Percentiles rank a stretch among this genome's conserved stretches.
phyloP scores from a whole-genome alignment of 768 basidiomycete species.

The Russula foetens region DNA sequence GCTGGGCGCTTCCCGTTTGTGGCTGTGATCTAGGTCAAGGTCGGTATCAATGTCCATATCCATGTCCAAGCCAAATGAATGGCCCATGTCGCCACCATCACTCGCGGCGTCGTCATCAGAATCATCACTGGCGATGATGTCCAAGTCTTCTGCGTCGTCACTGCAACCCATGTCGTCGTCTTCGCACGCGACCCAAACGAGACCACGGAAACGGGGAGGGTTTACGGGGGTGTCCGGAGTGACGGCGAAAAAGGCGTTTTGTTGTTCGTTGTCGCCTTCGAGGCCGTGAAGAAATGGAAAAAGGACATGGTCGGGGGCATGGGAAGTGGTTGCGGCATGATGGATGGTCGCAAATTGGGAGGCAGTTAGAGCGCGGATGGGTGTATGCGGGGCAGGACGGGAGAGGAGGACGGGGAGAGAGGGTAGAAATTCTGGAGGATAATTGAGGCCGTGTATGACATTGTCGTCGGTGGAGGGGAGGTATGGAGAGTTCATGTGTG shows the following conservation, averaged over 20 bases:
- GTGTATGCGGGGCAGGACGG: conserved; percentile 31
- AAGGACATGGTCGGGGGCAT: conserved; percentile 72
- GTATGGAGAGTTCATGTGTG: conserved; percentile 7
- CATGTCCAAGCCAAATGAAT: conserved; percentile 26
- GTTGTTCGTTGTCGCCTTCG: conserved; percentile 70
- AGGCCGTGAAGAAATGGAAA: conserved; percentile 89
- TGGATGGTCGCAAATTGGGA: conserved; percentile 53
- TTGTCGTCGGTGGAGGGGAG: conserved; percentile 6
- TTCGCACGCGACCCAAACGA: conserved; percentile 77
- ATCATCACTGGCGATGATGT: conserved; percentile 26
- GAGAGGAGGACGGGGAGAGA: conserved; percentile 27
- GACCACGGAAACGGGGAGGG: conserved; percentile 43
- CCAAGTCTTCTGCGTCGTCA: conserved; percentile 26
- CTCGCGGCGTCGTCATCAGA: conserved; percentile 19
- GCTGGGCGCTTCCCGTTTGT: not conserved
- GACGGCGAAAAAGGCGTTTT: conserved; percentile 72
- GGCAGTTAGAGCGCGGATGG: conserved; percentile 36
- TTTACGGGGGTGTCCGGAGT: conserved; percentile 25
- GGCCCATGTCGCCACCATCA: conserved; percentile 20
- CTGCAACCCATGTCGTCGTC: conserved; percentile 40
- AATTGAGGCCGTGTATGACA: conserved; percentile 21
- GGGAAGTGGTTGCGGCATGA: conserved; percentile 51
- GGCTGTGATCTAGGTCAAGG: conserved; percentile 16
- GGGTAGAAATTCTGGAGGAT: conserved; percentile 22
- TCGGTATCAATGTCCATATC: conserved; percentile 29